Evolutionary conservation across 257 asterid genomes (phyloP).

Genomic region (Primulina huaijiensis): DNA sequence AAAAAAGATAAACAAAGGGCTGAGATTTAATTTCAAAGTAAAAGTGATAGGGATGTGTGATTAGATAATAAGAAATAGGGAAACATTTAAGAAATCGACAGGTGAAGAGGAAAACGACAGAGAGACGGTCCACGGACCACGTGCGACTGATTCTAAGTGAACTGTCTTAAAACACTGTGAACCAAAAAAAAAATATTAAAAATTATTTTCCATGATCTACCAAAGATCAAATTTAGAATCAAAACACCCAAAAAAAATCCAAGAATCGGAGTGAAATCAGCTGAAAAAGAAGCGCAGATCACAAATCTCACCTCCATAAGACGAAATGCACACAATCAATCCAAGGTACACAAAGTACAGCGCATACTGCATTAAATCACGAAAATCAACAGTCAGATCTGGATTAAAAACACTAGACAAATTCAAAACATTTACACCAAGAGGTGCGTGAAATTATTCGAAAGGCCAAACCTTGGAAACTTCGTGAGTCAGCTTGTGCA

Average conservation of each 20-base stretch:
- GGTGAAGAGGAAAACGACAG: slow-evolving; percentile 66
- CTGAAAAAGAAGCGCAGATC: slow-evolving; percentile 22
- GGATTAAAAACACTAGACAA: neutral
- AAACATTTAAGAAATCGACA: slow-evolving; percentile 46
- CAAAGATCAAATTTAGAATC: neutral
- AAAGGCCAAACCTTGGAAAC: slow-evolving; percentile 55
- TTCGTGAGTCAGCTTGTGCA: slow-evolving; percentile 63
- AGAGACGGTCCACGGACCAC: slow-evolving; percentile 89
- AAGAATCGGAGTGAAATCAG: neutral
- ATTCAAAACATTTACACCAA: neutral
- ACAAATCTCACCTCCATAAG: slow-evolving; percentile 86
- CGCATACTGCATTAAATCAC: slow-evolving; percentile 67
- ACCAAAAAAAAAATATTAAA: neutral
- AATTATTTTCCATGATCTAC: neutral
- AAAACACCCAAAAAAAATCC: neutral
- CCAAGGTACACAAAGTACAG: slow-evolving; percentile 95
- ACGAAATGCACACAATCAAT: slow-evolving; percentile 80
- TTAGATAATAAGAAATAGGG: slow-evolving; percentile 42
- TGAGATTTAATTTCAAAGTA: slow-evolving; percentile 27
- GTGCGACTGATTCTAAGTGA: slow-evolving; percentile 64
- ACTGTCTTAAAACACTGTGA: slow-evolving; percentile 33
- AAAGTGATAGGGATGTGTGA: slow-evolving; percentile 61
- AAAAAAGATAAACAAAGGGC: slow-evolving; percentile 17
- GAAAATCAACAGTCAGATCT: slow-evolving; percentile 49
- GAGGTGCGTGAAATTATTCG: neutral